Evolutionary conservation across 257 asterid genomes (phyloP).

Genomic region (Cynanchum wilfordii): DNA sequence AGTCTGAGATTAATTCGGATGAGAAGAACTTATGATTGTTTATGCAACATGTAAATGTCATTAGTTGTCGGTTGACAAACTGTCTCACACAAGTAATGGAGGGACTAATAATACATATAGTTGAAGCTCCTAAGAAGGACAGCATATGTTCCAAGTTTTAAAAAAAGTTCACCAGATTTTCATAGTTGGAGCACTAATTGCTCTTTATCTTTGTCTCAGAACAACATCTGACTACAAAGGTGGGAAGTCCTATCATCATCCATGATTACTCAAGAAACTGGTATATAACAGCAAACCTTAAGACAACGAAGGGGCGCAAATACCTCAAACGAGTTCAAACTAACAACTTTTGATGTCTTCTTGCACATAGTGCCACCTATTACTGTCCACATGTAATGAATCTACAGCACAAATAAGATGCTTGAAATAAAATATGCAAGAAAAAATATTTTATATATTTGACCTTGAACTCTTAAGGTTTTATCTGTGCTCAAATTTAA

Average conservation of each 20-base stretch:
- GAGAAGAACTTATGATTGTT: background rate
- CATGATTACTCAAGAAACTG: constrained; percentile 1
- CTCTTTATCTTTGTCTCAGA: constrained; percentile 7
- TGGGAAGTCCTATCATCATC: constrained; percentile 10
- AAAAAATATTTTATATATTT: background rate
- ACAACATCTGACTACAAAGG: constrained; percentile 10
- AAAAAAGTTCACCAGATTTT: constrained; percentile 17
- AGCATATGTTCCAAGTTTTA: background rate
- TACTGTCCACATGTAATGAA: background rate
- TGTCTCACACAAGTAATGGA: background rate
- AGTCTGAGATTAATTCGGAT: background rate
- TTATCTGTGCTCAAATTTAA: background rate
- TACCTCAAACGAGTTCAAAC: constrained; percentile 9
- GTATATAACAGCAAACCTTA: background rate
- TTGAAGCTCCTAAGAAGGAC: constrained; percentile 12
- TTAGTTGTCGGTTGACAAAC: constrained; percentile 5
- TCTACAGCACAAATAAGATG: background rate
- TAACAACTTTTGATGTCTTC: background rate
- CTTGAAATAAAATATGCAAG: background rate
- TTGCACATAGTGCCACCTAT: background rate
- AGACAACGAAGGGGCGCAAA: background rate
- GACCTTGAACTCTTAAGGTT: background rate
- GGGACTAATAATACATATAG: background rate
- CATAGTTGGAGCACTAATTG: constrained; percentile 6
- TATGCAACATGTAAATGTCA: background rate